A percentile compares a stretch with the other conserved stretches of the same genome.
Conservation (phyloP, 352 stramenopile genomes). For the Phytophthora fragariae region DNA sequence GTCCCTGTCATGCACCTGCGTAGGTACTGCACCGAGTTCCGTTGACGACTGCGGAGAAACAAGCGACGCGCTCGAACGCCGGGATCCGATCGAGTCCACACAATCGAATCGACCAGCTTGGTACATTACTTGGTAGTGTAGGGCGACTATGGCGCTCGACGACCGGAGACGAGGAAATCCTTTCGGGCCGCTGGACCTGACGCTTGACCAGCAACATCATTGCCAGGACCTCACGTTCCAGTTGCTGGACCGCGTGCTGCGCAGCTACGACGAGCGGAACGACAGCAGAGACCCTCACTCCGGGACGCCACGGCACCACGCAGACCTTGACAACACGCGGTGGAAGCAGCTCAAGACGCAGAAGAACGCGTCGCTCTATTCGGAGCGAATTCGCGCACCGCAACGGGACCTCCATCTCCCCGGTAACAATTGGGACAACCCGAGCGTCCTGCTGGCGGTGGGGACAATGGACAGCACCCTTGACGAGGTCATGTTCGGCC, state of each 20-base stretch:
- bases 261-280: constrained; percentile 24
- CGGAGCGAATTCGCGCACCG: not conserved
- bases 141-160: constrained; percentile 9
- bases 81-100: constrained; percentile 1
- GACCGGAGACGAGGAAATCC: constrained; percentile 2
- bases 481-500: not conserved
- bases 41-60: constrained; percentile 9
- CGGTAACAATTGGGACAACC: constrained; percentile 19
- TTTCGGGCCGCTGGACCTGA: constrained; percentile 11
- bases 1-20: not conserved
- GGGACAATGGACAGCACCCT: not conserved
- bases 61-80: not conserved
- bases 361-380: constrained; percentile 12
- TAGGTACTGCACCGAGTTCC: not conserved
- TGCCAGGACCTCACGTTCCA: constrained; percentile 15
- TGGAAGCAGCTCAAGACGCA: constrained; percentile 29
- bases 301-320: constrained; percentile 5
- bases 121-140: too few relatives aligned
- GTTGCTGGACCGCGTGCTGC: constrained; percentile 25
- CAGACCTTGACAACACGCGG: constrained; percentile 1
- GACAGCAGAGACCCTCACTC: not conserved
- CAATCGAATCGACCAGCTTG: constrained; percentile 14
- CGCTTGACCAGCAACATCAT: constrained; percentile 10
- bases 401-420: constrained; percentile 10
- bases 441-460: not conserved